Base-by-base conservation (phyloP, 2,329 filamentous ascomycete species). In the Trematosphaeria pertusa region DNA sequence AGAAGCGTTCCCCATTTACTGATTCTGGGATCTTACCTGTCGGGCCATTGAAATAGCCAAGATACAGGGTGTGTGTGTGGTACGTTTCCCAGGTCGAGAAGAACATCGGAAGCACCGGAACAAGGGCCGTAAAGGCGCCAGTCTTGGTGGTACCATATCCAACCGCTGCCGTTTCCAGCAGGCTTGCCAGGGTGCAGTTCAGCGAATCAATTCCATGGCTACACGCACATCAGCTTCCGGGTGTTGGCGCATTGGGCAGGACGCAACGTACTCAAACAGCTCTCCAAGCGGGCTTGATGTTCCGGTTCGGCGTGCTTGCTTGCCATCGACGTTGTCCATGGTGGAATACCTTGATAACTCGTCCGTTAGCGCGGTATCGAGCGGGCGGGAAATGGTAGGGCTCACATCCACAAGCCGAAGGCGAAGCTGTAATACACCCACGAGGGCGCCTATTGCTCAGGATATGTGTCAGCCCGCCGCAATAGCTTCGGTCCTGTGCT, bases 31-130 rank as follows among this genome's bases (percentile, higher is more conserved):
- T 30, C 59, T 39, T 60, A 77, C 75, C 75, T 24, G 94, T 99
- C 2, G 94, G 94, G 1, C 94, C 94, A 71, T 99, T 99, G 82
- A 99, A 88, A 70, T 93, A 91, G 44, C 94, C 94, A 10, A 99
- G 85, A 73, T 96, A 99, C 5, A 99, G 79, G 0, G 94, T 97
- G 72, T 99, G 94, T 4, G 94, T 97, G 75, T 99, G 94, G 72
- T 97, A 99, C 1, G 94, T 99, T 76, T 99, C 94, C 94, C 94
- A 99, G 2, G 94, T 99, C 3, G 93, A 97, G 76, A 99, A 97
- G 80, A 96, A 99, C 94, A 99, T 99, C 50, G 94, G 90, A 34
- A 99, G 78, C 61, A 91, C 95, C 1, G 94, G 94, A 50, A 93
- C 86, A 33, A 99, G 78, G 1, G 92, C 91, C 1, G 94, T 97